Conservation (phyloP, 2,329 filamentous ascomycete species). For the Tolypocladium tropicale region DNA sequence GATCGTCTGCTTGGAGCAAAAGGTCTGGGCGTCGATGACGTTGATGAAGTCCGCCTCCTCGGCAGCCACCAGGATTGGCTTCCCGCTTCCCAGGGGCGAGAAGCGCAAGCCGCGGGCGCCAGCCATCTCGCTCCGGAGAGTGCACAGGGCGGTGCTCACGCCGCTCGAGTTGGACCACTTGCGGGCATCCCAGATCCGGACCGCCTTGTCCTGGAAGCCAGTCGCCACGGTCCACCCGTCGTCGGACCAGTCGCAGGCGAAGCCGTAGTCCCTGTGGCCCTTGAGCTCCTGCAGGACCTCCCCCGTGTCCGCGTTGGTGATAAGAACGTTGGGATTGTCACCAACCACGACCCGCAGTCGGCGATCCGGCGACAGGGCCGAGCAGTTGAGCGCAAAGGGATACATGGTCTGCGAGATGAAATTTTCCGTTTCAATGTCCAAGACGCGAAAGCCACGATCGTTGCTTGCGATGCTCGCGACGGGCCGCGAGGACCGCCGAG, state of each 20-base stretch:
- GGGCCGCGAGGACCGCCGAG: slow-evolving; percentile 40
- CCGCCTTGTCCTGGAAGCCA: slow-evolving; percentile 62
- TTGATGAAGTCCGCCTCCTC: slow-evolving; percentile 68
- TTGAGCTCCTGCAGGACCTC: slow-evolving; percentile 44
- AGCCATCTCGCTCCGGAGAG: slow-evolving; percentile 55
- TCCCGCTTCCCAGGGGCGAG: slow-evolving; percentile 59
- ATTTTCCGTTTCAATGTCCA: slow-evolving; percentile 49
- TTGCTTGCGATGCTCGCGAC: slow-evolving; percentile 54
- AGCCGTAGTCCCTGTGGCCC: slow-evolving; percentile 61
- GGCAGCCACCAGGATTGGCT: slow-evolving; percentile 56
- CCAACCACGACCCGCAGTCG: slow-evolving; percentile 65
- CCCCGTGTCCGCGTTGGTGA: slow-evolving; percentile 60
- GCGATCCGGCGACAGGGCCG: slow-evolving; percentile 60
- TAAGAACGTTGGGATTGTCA: slow-evolving; percentile 53
- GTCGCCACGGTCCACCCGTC: slow-evolving; percentile 70
- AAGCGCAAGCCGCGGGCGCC: slow-evolving; percentile 61
- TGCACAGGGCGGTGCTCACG: slow-evolving; percentile 34
- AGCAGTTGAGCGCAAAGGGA: slow-evolving; percentile 58
- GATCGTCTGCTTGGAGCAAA: slow-evolving; percentile 55
- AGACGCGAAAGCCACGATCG: slow-evolving; percentile 45
- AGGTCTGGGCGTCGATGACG: slow-evolving; percentile 58
- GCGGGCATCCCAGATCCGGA: slow-evolving; percentile 69
- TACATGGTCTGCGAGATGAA: slow-evolving; percentile 46
- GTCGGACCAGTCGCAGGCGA: slow-evolving; percentile 71
- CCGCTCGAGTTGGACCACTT: slow-evolving; percentile 50